A percentile compares a stretch with the other conserved stretches of the same genome.
Conservation (phyloP, 2,329 filamentous ascomycete species). For the Colletotrichum scovillei region DNA sequence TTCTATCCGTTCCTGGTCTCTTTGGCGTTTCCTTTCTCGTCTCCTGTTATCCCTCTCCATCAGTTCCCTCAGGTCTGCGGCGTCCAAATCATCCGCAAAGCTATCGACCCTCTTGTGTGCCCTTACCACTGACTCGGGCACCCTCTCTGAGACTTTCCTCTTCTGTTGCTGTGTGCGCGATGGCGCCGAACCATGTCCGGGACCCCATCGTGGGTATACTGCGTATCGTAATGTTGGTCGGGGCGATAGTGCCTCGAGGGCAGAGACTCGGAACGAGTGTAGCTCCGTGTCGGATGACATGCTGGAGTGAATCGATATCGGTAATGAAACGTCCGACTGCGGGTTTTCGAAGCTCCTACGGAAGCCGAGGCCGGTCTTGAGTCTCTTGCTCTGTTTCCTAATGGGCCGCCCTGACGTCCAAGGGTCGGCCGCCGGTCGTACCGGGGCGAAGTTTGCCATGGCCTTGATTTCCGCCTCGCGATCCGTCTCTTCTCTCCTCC, state of each 20-base stretch:
- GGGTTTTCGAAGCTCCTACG: conserved; percentile 68
- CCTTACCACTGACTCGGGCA: conserved; percentile 69
- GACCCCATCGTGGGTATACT: conserved; percentile 69
- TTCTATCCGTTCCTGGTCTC: conserved; percentile 75
- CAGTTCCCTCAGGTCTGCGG: conserved; percentile 84
- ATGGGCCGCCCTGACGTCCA: conserved; percentile 69
- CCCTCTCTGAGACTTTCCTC: conserved; percentile 61
- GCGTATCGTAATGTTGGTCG: conserved; percentile 85
- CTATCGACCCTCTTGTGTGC: conserved; percentile 73
- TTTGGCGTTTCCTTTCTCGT: conserved; percentile 77
- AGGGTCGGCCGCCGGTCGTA: conserved; percentile 70
- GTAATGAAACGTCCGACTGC: conserved; percentile 79
- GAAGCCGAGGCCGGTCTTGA: conserved; percentile 63
- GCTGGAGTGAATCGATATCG: conserved; percentile 79
- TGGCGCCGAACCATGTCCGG: conserved; percentile 57
- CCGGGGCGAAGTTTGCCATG: conserved; percentile 78
- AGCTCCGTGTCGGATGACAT: conserved; percentile 81
- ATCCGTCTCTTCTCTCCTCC: conserved; percentile 78
- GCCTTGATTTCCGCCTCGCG: conserved; percentile 90
- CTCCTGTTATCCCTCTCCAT: conserved; percentile 90
- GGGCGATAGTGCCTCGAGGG: conserved; percentile 84
- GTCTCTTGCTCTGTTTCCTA: conserved; percentile 74
- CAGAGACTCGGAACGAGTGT: conserved; percentile 82
- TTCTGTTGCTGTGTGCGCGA: conserved; percentile 62
- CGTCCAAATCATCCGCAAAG: conserved; percentile 87